A percentile compares a stretch with the other conserved stretches of the same genome.
Evolutionary conservation across 2,329 filamentous ascomycete species (phyloP).

Genomic region (Ascomycota sp.): DNA sequence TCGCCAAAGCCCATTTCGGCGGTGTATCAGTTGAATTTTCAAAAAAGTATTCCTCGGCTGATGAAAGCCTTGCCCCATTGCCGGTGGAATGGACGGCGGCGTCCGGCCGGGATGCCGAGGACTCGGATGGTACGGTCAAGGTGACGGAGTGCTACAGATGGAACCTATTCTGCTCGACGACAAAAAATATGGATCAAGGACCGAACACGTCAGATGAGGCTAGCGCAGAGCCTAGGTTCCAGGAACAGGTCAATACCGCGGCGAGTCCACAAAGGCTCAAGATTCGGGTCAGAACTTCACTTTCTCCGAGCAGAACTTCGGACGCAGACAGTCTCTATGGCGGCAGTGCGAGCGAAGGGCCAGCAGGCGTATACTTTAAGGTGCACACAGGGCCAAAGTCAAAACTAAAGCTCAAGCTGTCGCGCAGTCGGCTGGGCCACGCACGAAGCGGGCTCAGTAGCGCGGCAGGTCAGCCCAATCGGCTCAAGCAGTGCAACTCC

Average conservation of each 20-base stretch:
- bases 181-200: background rate
- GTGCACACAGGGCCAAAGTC: slow-evolving; percentile 6
- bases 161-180: background rate
- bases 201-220: background rate
- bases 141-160: background rate
- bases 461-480: slow-evolving; percentile 5
- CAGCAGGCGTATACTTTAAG: no score
- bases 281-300: slow-evolving; percentile 8
- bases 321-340: background rate
- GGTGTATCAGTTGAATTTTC: slow-evolving; percentile 20
- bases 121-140: background rate
- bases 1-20: slow-evolving; percentile 29
- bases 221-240: background rate
- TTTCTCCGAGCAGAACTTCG: slow-evolving; percentile 2
- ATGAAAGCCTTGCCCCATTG: slow-evolving; percentile 31
- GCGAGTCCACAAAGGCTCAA: slow-evolving; percentile 9
- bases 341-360: no score
- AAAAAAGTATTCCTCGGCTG: slow-evolving; percentile 27
- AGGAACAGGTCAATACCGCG: slow-evolving; percentile 1
- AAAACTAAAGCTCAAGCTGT: slow-evolving; percentile 14
- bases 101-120: background rate
- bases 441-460: slow-evolving; percentile 3
- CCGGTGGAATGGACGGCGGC: slow-evolving; percentile 11
- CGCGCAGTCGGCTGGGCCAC: slow-evolving; percentile 10
- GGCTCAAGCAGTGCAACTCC: slow-evolving; percentile 13